These are phyloP conservation scores for Aspergillus sclerotioniger DNA, from an alignment of 495 filamentous ascomycete genomes.

Conservation along the genomic window DNA sequence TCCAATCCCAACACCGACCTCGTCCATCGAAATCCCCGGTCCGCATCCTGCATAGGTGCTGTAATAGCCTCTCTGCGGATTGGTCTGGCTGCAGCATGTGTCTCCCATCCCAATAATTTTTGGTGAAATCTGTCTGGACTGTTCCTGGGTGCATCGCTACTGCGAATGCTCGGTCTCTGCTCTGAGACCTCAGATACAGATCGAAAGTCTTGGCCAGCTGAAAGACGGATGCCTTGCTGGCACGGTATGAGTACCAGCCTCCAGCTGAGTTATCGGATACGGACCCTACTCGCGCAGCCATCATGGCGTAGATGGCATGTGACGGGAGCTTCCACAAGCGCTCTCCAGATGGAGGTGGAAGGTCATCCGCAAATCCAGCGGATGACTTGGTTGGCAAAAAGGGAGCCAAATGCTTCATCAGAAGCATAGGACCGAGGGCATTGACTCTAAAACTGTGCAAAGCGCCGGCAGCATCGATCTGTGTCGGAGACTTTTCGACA, in stretches of 20 bases:
- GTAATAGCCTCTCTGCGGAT: constrained; percentile 58
- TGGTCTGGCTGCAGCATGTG: constrained; percentile 60
- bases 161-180: constrained; percentile 58
- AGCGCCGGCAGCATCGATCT: constrained; percentile 56
- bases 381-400: constrained; percentile 60
- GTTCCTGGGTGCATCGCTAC: constrained; percentile 81
- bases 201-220: constrained; percentile 71
- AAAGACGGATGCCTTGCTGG: constrained; percentile 70
- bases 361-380: constrained; percentile 18
- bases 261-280: constrained; percentile 67
- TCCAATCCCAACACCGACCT: constrained; percentile 76
- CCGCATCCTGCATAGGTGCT: constrained; percentile 35
- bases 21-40: constrained; percentile 45
- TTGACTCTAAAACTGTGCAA: constrained; percentile 67
- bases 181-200: constrained; percentile 54
- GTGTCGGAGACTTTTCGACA: constrained; percentile 68
- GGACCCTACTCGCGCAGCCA: constrained; percentile 75
- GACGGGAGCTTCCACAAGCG: constrained; percentile 23
- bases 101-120: constrained; percentile 64
- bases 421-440: constrained; percentile 66
- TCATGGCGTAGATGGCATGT: constrained; percentile 63
- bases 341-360: background rate
- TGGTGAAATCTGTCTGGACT: constrained; percentile 71
- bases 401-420: constrained; percentile 69
- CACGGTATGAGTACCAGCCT: constrained; percentile 76